These are phyloP conservation scores for Durusdinium trenchii DNA, from an alignment of 73 alveolate genomes.

Conservation along the genomic window DNA sequence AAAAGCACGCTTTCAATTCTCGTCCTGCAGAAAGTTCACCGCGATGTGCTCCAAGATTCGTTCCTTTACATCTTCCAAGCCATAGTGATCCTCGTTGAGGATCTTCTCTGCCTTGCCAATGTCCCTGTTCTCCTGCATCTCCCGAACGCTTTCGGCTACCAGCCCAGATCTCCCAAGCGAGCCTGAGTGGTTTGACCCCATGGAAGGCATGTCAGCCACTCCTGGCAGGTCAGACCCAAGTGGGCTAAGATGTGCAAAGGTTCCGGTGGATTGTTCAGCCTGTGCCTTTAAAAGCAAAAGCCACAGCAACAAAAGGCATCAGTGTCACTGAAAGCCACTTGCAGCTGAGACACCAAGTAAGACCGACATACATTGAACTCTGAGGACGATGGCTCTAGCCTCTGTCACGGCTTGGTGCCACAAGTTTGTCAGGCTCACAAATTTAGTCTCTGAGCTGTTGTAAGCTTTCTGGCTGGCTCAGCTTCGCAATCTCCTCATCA, in stretches of 20 bases:
- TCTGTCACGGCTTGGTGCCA: neutral
- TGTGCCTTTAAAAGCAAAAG: neutral
- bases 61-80: slow-evolving; percentile 97
- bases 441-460: neutral
- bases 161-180: neutral
- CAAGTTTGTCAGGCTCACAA: neutral
- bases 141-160: neutral
- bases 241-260: slow-evolving; percentile 3
- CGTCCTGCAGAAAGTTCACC: slow-evolving; percentile 96
- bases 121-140: slow-evolving; percentile 96
- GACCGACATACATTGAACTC: slow-evolving; percentile 89
- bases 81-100: slow-evolving; percentile 97
- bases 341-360: slow-evolving; percentile 52
- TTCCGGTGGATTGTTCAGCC: slow-evolving; percentile 96
- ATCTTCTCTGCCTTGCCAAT: slow-evolving; percentile 96
- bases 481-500: slow-evolving; percentile 76
- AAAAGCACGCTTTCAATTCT: no score
- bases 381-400: slow-evolving; percentile 77
- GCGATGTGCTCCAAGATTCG: slow-evolving; percentile 97
- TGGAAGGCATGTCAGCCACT: slow-evolving; percentile 97
- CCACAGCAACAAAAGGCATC: neutral
- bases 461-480: slow-evolving; percentile 7
- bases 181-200: slow-evolving; percentile 95
- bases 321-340: neutral
- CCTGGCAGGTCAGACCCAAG: slow-evolving; percentile 95